Conservation (phyloP, 1,139 yeast genomes). For the Magnusiomyces ingens region DNA sequence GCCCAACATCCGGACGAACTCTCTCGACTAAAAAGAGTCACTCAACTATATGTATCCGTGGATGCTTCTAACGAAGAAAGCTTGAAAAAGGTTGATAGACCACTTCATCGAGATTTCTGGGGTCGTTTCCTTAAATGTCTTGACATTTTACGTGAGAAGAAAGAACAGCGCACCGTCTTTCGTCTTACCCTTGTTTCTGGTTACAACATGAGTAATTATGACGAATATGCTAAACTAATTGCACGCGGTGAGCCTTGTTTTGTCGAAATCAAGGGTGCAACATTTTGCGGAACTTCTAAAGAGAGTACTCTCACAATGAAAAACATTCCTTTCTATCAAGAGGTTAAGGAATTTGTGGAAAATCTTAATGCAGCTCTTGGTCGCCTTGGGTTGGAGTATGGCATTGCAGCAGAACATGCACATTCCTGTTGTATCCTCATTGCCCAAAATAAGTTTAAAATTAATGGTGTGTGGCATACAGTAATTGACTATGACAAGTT, state of each 20-base stretch:
- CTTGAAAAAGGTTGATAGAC: constrained; percentile 79
- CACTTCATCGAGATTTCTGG: constrained; percentile 88
- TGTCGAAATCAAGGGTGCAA: constrained; percentile 90
- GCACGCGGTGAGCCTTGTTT: constrained; percentile 77
- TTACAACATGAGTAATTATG: constrained; percentile 75
- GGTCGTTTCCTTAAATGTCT: constrained; percentile 76
- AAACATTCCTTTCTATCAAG: constrained; percentile 90
- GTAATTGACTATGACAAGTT: constrained; percentile 79
- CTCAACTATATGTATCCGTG: constrained; percentile 86
- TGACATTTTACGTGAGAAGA: constrained; percentile 70
- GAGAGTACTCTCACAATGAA: constrained; percentile 92
- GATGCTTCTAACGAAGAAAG: constrained; percentile 84
- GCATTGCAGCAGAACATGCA: constrained; percentile 90
- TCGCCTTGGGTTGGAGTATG: constrained; percentile 63
- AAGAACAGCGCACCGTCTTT: constrained; percentile 85
- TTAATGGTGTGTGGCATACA: constrained; percentile 75
- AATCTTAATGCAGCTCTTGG: constrained; percentile 52
- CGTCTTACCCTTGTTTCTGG: constrained; percentile 88
- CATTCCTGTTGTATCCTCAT: constrained; percentile 88
- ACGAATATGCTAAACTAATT: constrained; percentile 86
- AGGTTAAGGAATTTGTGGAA: constrained; percentile 69
- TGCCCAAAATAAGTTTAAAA: constrained; percentile 67
- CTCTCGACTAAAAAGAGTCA: constrained; percentile 61
- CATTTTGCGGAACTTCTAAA: constrained; percentile 80
- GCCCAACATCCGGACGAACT: constrained; percentile 92